Conservation (phyloP, 2,329 filamentous ascomycete species). For the Dothistroma pini region DNA sequence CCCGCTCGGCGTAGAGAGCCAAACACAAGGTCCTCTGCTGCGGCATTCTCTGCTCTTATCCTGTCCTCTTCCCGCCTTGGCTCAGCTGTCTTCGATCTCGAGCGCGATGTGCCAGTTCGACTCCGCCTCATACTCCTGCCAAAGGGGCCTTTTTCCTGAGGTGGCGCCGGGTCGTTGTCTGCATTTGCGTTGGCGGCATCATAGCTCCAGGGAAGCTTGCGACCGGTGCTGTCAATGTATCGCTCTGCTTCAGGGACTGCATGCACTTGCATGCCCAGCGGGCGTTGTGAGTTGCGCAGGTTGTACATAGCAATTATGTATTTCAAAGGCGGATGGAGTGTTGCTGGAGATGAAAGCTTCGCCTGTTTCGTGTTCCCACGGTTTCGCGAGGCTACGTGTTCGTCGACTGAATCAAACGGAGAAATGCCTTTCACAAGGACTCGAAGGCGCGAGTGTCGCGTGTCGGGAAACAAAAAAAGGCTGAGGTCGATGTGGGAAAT, state of each 20-base stretch:
- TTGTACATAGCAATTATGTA: slow-evolving; percentile 8
- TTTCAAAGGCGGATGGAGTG: neutral
- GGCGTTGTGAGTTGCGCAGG: slow-evolving; percentile 7
- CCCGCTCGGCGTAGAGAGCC: slow-evolving; percentile 31
- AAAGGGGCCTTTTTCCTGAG: slow-evolving; percentile 60
- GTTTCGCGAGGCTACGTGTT: neutral
- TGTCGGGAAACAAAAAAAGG: neutral
- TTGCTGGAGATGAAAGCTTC: neutral
- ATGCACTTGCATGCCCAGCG: slow-evolving; percentile 58
- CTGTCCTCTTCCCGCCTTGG: slow-evolving; percentile 58
- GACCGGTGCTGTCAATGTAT: slow-evolving; percentile 56
- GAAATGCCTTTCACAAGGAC: neutral
- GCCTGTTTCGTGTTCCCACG: neutral
- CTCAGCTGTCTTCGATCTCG: slow-evolving; percentile 50
- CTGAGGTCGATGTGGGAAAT: neutral
- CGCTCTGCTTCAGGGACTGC: slow-evolving; percentile 61
- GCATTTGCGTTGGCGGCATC: slow-evolving; percentile 33
- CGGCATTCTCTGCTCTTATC: slow-evolving; percentile 42
- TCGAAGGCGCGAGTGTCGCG: neutral
- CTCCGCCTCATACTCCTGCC: slow-evolving; percentile 50
- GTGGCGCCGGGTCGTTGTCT: slow-evolving; percentile 37
- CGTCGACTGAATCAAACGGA: neutral
- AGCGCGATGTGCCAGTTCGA: slow-evolving; percentile 22
- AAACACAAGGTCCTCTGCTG: slow-evolving; percentile 48
- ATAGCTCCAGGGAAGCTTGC: slow-evolving; percentile 60